A percentile compares a stretch with the other conserved stretches of the same genome.
phyloP scores from a whole-genome alignment of 140 eudicot genomes.

The Oenanthe javanica region DNA sequence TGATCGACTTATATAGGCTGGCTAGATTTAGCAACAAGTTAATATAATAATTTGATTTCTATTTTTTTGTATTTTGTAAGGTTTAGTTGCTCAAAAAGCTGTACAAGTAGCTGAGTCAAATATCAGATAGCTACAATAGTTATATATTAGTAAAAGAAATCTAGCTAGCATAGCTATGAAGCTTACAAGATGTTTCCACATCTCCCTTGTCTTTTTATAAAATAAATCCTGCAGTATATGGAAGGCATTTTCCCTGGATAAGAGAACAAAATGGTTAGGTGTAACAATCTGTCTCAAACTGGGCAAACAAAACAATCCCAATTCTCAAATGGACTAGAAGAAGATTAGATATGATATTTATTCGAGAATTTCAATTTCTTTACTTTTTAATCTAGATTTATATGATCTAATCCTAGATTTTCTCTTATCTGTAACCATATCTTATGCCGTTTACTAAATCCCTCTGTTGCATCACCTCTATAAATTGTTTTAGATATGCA shows the following conservation, averaged over 20 bases:
- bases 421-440: slow-evolving; percentile 19
- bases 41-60: slow-evolving; percentile 12
- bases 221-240: not conserved
- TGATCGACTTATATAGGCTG: slow-evolving; percentile 48
- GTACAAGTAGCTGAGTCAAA: slow-evolving; percentile 39
- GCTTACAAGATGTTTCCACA: slow-evolving; percentile 56
- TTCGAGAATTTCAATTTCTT: not conserved
- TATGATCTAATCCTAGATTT: slow-evolving; percentile 23
- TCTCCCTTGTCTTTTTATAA: not conserved
- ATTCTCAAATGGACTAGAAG: not conserved
- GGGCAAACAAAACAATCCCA: too few relatives aligned
- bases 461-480: slow-evolving; percentile 28
- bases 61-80: slow-evolving; percentile 17
- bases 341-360: too few relatives aligned
- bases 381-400: not conserved
- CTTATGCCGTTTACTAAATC: slow-evolving; percentile 58
- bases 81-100: slow-evolving; percentile 56
- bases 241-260: slow-evolving; percentile 25
- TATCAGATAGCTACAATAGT: slow-evolving; percentile 17
- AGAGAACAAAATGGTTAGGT: slow-evolving; percentile 20
- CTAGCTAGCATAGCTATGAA: slow-evolving; percentile 42
- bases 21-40: slow-evolving; percentile 32
- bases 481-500: not conserved
- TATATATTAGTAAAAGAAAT: slow-evolving; percentile 15
- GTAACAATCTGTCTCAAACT: not conserved